phyloP scores from a whole-genome alignment of 441 rosid species.

The Erodium moschatum region DNA sequence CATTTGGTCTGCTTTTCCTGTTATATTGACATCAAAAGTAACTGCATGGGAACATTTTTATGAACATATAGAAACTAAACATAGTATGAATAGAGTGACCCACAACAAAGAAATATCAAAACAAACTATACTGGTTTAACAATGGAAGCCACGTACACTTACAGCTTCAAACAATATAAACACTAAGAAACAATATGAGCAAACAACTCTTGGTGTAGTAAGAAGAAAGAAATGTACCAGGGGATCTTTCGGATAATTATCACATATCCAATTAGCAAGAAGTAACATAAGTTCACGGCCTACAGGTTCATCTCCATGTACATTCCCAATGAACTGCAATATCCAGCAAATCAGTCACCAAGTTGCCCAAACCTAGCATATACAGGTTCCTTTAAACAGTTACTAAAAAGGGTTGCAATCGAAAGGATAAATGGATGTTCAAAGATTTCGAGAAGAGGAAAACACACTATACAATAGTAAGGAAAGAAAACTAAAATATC shows the following conservation, averaged over 20 bases:
- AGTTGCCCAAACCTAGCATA: slow-evolving; percentile 17
- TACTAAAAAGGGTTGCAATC: not conserved
- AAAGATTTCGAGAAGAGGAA: not conserved
- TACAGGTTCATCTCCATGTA: slow-evolving; percentile 94
- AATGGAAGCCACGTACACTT: not conserved
- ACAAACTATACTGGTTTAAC: not conserved
- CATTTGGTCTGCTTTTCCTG: not conserved
- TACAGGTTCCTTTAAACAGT: slow-evolving; percentile 1
- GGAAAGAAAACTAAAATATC: not conserved
- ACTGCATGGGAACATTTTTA: not conserved
- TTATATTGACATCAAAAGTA: not conserved
- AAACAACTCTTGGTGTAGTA: slow-evolving; percentile 7
- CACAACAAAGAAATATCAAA: not conserved
- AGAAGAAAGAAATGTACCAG: slow-evolving; percentile 44
- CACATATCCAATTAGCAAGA: slow-evolving; percentile 92
- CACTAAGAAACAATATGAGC: slow-evolving; percentile 11
- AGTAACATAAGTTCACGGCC: slow-evolving; percentile 72
- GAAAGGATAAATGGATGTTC: not conserved
- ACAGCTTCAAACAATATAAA: not conserved
- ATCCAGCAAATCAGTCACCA: slow-evolving; percentile 19
- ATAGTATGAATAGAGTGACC: not conserved
- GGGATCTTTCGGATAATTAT: slow-evolving; percentile 63
- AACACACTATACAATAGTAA: not conserved
- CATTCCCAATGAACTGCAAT: slow-evolving; percentile 82
- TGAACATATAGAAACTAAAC: not conserved